Base-by-base conservation (phyloP, 805 yeast genomes). In the Ogataea ganodermae region DNA sequence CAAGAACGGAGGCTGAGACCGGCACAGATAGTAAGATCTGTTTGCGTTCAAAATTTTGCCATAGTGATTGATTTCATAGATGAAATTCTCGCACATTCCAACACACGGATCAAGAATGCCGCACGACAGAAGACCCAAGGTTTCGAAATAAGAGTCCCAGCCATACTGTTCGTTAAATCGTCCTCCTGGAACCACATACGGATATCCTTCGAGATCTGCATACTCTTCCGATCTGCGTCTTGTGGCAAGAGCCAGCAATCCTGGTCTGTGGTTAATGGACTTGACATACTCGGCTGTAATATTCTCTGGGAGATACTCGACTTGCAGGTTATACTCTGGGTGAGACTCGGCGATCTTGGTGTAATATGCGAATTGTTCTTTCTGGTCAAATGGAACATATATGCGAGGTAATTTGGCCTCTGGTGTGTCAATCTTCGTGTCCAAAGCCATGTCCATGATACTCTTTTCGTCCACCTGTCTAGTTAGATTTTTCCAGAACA, bases 161-260 rank as follows among this genome's bases (percentile, higher is more conserved):
- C 98, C 99, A 61, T 94, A 92, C 49, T 90, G 77, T 69, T 92
- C 99, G 69, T 94, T 94, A 69, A 92, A 92, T 53, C 99, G 74
- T 18, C 99, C 98, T 14, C 99, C 99, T 1, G 99, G 99, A 20
- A 92, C 98, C 14, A 89, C 86, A 66, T 92, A 92, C 0, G 96
- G 96, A 59, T 78, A 82, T 17, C 90, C 89, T 32, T 77, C 72
- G 33, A 63, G 49, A 46, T 64, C 67, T 7, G 53, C 66, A 43
- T 60, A 61, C 40, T 70, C 44, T 26, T 59, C 61, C 3, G 62
- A 52, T 30, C 49, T 58, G 17, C 65, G 76, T 50, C 75, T 76
- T 73, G 87, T 79, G 1, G 92, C 96, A 32, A 92, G 72, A 0
- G 96, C 86, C 50, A 92, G 73, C 44, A 92, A 72, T 0, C 99